Conservation (phyloP, 225 moss, liverwort and hornwort genomes). For the Thuidium tamariscinum region DNA sequence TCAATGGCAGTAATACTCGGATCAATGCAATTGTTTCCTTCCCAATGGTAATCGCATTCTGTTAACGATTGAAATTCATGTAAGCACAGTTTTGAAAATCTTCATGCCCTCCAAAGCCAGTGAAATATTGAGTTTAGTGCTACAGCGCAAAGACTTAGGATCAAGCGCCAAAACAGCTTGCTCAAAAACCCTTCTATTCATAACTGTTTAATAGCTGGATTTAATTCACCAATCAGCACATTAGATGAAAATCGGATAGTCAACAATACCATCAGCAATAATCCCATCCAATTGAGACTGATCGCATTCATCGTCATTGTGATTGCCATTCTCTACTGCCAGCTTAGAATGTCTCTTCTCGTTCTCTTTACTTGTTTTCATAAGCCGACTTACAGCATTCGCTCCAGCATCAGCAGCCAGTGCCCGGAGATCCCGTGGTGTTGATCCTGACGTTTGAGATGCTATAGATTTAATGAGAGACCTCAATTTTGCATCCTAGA, state of each 20-base stretch:
- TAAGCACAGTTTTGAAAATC: not conserved
- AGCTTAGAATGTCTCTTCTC: not conserved
- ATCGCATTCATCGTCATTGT: not conserved
- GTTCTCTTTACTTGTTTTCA: slow-evolving; percentile 15
- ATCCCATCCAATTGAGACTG: slow-evolving; percentile 2
- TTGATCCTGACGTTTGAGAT: slow-evolving; percentile 84
- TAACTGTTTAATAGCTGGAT: not conserved
- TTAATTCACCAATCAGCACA: not conserved
- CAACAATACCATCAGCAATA: slow-evolving; percentile 19
- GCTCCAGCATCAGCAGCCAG: slow-evolving; percentile 86
- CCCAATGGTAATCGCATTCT: not conserved
- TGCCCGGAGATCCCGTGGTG: slow-evolving; percentile 76
- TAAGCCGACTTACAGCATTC: slow-evolving; percentile 39
- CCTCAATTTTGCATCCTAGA: slow-evolving; percentile 50
- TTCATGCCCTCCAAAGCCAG: not conserved
- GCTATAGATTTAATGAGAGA: slow-evolving; percentile 51
- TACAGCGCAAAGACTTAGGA: not conserved
- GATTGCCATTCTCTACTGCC: not conserved
- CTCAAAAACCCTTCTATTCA: not conserved
- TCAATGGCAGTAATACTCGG: not conserved
- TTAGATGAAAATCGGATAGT: not conserved
- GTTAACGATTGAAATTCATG: not conserved
- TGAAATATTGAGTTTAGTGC: not conserved
- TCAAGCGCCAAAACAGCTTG: not conserved
- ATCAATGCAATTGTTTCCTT: not conserved